Base-by-base conservation (phyloP, 1,284 basidiomycete genomes). In the Melampsora occidentalis region DNA sequence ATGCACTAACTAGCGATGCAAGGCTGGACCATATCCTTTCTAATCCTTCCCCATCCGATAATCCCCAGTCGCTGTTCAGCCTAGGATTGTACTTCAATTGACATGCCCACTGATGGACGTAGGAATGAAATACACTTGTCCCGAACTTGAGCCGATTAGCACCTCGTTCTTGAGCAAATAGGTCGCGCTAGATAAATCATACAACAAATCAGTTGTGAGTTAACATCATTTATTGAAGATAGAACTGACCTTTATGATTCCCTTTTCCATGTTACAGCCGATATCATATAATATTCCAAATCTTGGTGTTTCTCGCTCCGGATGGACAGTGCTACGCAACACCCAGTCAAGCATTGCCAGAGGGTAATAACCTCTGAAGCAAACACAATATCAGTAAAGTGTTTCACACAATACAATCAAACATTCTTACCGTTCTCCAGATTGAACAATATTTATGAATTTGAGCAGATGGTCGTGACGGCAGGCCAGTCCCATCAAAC, bases 21-120 rank as follows among this genome's bases (percentile, higher is more conserved):
- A 57, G 53, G 53, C 25, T n/a, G 20, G 53, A 57, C 53, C 53
- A 57, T 1, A 69, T 48, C 10, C 68, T 28, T 10, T 69, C 68
- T 20, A 59, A 14, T 3, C 28, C 28, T 33, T 69, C 35, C 12
- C 68, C 53, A 28, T 69, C 68, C 10, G 68, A 69, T 3, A 69
- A 25, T n/a, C 68, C 68, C 68, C 68, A 69, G 1, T 57, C 49
- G 5, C 7, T 14, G 7, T 69, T 25, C 18, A 18, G 53, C 2
- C 33, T 18, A 2, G 68, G 68, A 22, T 69, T 53, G 35, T 69
- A 69, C n/a, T 61, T 59, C 0, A 69, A 2, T 25, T 69, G 68
- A 25, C 68, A 69, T 0, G 51, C 9, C 68, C 68, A 69, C 10
- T 69, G 16, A 12, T 69, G 68, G 18, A 61, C 68, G n/a, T 69